Evolutionary conservation across 1,139 yeast genomes (phyloP).

Genomic region (Candida sp.): DNA sequence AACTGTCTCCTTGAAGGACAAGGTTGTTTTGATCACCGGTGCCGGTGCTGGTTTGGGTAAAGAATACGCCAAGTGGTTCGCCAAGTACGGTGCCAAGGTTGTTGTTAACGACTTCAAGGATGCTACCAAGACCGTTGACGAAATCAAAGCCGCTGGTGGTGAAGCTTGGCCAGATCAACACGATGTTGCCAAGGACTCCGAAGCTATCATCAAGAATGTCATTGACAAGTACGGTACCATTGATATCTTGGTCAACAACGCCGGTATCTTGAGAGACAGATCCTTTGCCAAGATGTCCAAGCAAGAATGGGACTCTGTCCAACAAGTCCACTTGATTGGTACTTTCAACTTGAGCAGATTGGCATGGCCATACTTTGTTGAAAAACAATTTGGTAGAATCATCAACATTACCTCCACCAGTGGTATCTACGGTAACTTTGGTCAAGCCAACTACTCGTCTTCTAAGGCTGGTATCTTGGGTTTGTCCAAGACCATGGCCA

Average conservation of each 20-base stretch:
- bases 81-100: conserved; percentile 93
- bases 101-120: conserved; percentile 91
- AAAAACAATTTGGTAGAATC: conserved; percentile 82
- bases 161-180: conserved; percentile 84
- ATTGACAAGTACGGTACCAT: conserved; percentile 79
- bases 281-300: conserved; percentile 87
- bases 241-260: conserved; percentile 89
- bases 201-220: conserved; percentile 80
- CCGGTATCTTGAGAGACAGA: conserved; percentile 93
- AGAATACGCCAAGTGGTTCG: conserved; percentile 85
- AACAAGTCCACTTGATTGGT: conserved; percentile 83
- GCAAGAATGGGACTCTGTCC: conserved; percentile 82
- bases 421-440: conserved; percentile 97
- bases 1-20: conserved; percentile 65
- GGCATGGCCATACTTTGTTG: conserved; percentile 89
- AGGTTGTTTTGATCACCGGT: conserved; percentile 93
- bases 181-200: conserved; percentile 81
- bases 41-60: conserved; percentile 97
- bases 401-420: conserved; percentile 94
- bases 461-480: conserved; percentile 94
- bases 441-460: conserved; percentile 95
- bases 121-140: conserved; percentile 76
- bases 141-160: conserved; percentile 78
- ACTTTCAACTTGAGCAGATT: conserved; percentile 84
- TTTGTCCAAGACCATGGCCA: conserved; percentile 81